Percentiles rank a stretch among this genome's conserved stretches.
Conservation (phyloP, 1,284 basidiomycete species). For the Pseudozyma pruni region DNA sequence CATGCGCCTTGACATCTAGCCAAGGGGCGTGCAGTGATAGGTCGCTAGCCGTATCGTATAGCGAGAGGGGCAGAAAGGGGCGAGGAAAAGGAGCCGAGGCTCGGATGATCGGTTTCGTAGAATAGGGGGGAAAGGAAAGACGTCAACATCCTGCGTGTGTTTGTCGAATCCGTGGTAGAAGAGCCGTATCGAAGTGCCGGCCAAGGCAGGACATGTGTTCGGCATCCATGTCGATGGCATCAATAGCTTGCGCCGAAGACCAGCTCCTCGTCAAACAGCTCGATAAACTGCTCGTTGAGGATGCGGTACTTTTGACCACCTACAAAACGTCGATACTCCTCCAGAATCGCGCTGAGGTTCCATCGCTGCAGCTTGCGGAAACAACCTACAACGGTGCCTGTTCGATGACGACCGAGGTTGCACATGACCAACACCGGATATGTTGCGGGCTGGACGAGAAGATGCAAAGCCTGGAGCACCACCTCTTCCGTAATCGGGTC, state of each 20-base stretch:
- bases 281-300: slow-evolving; percentile 73
- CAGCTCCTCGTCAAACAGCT: slow-evolving; percentile 72
- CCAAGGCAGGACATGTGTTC: too few relatives aligned
- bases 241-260: slow-evolving; percentile 71
- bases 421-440: slow-evolving; percentile 72
- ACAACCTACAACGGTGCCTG: slow-evolving; percentile 72
- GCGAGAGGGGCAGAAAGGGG: too few relatives aligned
- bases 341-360: slow-evolving; percentile 71
- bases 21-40: too few relatives aligned
- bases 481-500: slow-evolving; percentile 71
- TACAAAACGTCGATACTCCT: slow-evolving; percentile 71
- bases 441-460: slow-evolving; percentile 70
- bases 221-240: not conserved
- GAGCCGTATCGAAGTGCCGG: too few relatives aligned
- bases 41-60: too few relatives aligned
- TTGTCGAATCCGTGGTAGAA: too few relatives aligned
- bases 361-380: slow-evolving; percentile 70
- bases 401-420: slow-evolving; percentile 71
- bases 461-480: slow-evolving; percentile 71
- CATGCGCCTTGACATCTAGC: too few relatives aligned
- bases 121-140: too few relatives aligned
- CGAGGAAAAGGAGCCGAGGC: too few relatives aligned
- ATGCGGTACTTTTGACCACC: slow-evolving; percentile 72
- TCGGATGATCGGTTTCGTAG: too few relatives aligned
- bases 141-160: too few relatives aligned